Percentiles rank a stretch among this genome's conserved stretches.
phyloP scores from a whole-genome alignment of 176 grass and related monocot species.

The Rhynchospora tenuis region DNA sequence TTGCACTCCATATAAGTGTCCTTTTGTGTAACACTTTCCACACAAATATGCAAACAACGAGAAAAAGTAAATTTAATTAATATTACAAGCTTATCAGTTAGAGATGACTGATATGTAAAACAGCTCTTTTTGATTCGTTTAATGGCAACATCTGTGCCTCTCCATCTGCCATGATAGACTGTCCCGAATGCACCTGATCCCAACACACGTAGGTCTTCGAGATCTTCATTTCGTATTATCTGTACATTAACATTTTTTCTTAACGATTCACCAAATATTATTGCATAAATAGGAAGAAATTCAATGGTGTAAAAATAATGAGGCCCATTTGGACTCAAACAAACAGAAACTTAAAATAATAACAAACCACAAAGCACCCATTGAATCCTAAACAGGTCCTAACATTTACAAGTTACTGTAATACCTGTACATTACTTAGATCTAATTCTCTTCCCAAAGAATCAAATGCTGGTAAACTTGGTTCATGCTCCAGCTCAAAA shows the following conservation, averaged over 20 bases:
- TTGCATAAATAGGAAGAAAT: neutral
- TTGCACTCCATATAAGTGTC: neutral
- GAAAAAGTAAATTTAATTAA: neutral
- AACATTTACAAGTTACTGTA: neutral
- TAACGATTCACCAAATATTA: neutral
- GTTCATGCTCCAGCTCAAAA: conserved; percentile 33
- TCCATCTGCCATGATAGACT: conserved; percentile 95
- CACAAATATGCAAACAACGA: conserved; percentile 1
- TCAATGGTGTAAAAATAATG: neutral
- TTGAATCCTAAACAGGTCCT: neutral
- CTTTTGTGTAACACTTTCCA: neutral
- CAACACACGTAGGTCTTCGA: conserved; percentile 83
- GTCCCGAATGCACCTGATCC: conserved; percentile 87
- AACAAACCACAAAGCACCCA: neutral
- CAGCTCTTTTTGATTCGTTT: conserved; percentile 92
- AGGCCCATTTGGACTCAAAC: neutral
- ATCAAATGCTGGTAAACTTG: conserved; percentile 27
- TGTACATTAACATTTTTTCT: conserved; percentile 16
- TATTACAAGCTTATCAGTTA: conserved; percentile 54
- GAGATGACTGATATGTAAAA: conserved; percentile 49
- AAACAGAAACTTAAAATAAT: neutral
- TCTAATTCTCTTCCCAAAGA: conserved; percentile 27
- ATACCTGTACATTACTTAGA: conserved; percentile 73
- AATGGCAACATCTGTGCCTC: conserved; percentile 87
- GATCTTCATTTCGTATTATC: conserved; percentile 86